Evolutionary conservation across 2,329 filamentous ascomycete genomes (phyloP).

Genomic region (Torrubiellomyces zombiae): DNA sequence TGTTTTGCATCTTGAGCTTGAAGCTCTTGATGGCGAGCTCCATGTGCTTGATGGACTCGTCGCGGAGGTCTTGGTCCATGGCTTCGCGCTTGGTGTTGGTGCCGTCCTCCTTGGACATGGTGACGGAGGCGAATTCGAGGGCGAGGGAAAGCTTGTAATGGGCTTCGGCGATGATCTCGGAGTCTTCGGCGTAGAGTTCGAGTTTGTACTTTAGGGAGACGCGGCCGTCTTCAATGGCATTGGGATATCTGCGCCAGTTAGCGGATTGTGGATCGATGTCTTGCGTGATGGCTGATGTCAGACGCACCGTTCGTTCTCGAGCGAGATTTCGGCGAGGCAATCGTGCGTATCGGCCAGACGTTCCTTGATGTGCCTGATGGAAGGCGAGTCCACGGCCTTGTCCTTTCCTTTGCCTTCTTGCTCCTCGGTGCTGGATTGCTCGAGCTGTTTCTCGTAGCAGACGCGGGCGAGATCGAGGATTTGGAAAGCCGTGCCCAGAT

Average conservation of each 20-base stretch:
- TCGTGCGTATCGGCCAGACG: slow-evolving; percentile 86
- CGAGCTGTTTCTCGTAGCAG: slow-evolving; percentile 40
- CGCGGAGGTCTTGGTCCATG: slow-evolving; percentile 52
- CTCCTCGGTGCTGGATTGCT: slow-evolving; percentile 16
- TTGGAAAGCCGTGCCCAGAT: slow-evolving; percentile 65
- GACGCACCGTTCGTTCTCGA: slow-evolving; percentile 71
- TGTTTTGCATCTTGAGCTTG: slow-evolving; percentile 51
- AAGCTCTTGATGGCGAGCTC: slow-evolving; percentile 60
- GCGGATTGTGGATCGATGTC: slow-evolving; percentile 1
- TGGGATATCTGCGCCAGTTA: slow-evolving; percentile 42
- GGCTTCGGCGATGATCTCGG: slow-evolving; percentile 77
- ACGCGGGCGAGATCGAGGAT: slow-evolving; percentile 67
- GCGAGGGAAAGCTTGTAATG: slow-evolving; percentile 94
- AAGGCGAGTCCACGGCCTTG: slow-evolving; percentile 21
- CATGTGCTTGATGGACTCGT: slow-evolving; percentile 55
- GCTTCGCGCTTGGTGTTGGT: slow-evolving; percentile 27
- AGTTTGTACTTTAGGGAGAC: slow-evolving; percentile 65
- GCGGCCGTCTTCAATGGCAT: slow-evolving; percentile 72
- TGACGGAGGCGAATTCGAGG: slow-evolving; percentile 80
- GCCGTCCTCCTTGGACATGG: slow-evolving; percentile 34
- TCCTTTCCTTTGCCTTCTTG: slow-evolving; percentile 26
- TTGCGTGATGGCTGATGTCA: not conserved
- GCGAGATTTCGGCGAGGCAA: slow-evolving; percentile 84
- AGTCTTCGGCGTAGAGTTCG: slow-evolving; percentile 62
- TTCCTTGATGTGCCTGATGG: slow-evolving; percentile 53